These are phyloP conservation scores for Begonia loranthoides DNA, from an alignment of 306 rosid species.

Conservation along the genomic window DNA sequence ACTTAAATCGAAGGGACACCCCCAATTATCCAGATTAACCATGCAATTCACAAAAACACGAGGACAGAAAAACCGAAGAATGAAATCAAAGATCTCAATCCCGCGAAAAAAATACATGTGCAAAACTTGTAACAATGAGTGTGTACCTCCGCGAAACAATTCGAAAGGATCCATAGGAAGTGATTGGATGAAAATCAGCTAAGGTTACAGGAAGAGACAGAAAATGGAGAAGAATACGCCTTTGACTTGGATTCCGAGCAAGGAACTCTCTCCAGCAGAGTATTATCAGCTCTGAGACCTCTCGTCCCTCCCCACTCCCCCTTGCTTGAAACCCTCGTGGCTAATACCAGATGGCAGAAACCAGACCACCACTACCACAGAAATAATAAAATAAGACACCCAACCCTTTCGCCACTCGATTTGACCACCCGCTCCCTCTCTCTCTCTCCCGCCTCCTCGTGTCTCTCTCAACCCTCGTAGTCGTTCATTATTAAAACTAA, in stretches of 20 bases:
- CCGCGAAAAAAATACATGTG: neutral
- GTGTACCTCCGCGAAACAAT: slow-evolving; percentile 78
- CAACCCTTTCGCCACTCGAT: slow-evolving; percentile 70
- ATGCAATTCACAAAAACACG: no score
- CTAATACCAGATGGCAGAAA: slow-evolving; percentile 19
- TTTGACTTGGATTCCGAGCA: slow-evolving; percentile 26
- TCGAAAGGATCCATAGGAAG: slow-evolving; percentile 65
- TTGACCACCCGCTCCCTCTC: slow-evolving; percentile 45
- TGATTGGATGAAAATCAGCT: slow-evolving; percentile 5
- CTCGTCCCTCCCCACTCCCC: slow-evolving; percentile 5
- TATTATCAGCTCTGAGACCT: slow-evolving; percentile 12
- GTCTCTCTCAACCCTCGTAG: slow-evolving; percentile 17
- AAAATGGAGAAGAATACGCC: neutral
- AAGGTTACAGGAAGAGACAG: slow-evolving; percentile 16
- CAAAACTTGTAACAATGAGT: slow-evolving; percentile 11
- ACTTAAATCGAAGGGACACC: no score
- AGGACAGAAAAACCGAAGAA: no score
- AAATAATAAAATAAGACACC: slow-evolving; percentile 45
- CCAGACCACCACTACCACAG: slow-evolving; percentile 28
- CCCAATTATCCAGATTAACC: no score
- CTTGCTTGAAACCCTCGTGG: slow-evolving; percentile 35
- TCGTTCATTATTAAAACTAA: no score
- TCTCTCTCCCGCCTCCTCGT: slow-evolving; percentile 16
- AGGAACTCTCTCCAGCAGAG: slow-evolving; percentile 20
- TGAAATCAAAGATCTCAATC: neutral